Evolutionary conservation across 306 rosid species (phyloP).

Genomic region (Betula pendula): DNA sequence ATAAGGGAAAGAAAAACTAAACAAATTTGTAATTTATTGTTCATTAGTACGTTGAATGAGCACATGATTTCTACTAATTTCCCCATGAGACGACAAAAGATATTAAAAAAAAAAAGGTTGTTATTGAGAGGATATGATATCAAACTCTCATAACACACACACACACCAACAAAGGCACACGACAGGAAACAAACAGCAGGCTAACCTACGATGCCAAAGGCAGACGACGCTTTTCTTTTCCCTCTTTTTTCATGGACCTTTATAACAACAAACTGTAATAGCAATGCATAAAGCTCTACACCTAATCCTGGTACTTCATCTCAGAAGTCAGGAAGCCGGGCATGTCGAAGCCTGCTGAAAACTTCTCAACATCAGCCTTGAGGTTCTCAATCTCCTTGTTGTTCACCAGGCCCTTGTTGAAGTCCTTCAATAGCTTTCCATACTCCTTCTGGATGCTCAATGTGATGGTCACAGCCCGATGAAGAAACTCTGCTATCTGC

Average conservation of each 20-base stretch:
- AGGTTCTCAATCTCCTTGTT: constrained; percentile 79
- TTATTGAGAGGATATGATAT: constrained; percentile 10
- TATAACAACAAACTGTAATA: background rate
- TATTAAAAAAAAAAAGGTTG: background rate
- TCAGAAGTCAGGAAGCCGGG: constrained; percentile 75
- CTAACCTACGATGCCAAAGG: background rate
- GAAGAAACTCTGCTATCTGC: constrained; percentile 91
- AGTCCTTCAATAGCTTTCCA: constrained; percentile 92
- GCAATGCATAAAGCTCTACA: background rate
- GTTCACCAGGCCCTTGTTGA: constrained; percentile 86
- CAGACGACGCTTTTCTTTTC: background rate
- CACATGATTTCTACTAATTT: background rate
- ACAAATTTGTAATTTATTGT: background rate
- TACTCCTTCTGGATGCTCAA: constrained; percentile 69
- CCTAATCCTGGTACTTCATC: constrained; percentile 90
- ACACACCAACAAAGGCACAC: background rate
- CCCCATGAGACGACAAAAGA: background rate
- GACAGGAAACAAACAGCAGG: background rate
- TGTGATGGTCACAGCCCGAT: constrained; percentile 77
- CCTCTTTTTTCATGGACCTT: background rate
- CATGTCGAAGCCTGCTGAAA: constrained; percentile 75
- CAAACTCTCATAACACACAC: constrained; percentile 14
- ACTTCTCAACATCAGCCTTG: constrained; percentile 86
- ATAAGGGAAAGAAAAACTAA: background rate
- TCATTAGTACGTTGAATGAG: background rate